Percentiles rank a stretch among this genome's conserved stretches.
phyloP scores from a whole-genome alignment of 805 yeast genomes.

The Saccharomycopsis selenospora region DNA sequence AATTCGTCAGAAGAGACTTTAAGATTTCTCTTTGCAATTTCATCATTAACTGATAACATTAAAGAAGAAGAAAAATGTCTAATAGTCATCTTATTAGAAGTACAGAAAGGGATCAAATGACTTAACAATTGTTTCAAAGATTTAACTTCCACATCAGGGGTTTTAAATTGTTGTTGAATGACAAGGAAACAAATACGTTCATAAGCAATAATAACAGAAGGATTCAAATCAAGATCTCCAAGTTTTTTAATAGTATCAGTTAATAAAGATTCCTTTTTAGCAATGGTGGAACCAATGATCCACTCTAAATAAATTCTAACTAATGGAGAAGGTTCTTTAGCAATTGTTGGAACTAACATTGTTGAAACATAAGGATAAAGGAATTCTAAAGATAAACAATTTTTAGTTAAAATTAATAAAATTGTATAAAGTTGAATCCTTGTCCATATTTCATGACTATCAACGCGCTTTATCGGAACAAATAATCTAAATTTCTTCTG shows the following conservation, averaged over 20 bases:
- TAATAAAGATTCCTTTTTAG: slow-evolving; percentile 23
- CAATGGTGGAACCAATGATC: slow-evolving; percentile 41
- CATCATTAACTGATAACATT: slow-evolving; percentile 43
- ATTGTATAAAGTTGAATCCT: slow-evolving; percentile 54
- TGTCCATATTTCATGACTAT: slow-evolving; percentile 61
- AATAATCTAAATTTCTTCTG: slow-evolving; percentile 37
- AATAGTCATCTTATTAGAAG: slow-evolving; percentile 74
- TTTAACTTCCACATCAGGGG: slow-evolving; percentile 24
- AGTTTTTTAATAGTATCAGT: slow-evolving; percentile 22
- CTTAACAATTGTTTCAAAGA: slow-evolving; percentile 40
- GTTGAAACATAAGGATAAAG: slow-evolving; percentile 26
- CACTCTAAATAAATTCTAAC: slow-evolving; percentile 75
- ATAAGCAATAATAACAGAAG: slow-evolving; percentile 46
- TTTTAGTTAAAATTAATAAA: slow-evolving; percentile 35
- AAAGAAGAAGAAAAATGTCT: slow-evolving; percentile 82
- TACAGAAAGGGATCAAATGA: slow-evolving; percentile 58
- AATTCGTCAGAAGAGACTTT: slow-evolving; percentile 13
- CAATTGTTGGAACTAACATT: slow-evolving; percentile 32
- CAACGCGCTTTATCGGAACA: slow-evolving; percentile 47
- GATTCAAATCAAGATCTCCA: slow-evolving; percentile 31
- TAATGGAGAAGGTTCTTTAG: slow-evolving; percentile 69
- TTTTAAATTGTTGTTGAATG: slow-evolving; percentile 35
- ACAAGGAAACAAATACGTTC: slow-evolving; percentile 56
- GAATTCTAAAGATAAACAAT: slow-evolving; percentile 25
- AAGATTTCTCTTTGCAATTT: slow-evolving; percentile 23